Evolutionary conservation across 2,329 filamentous ascomycete species (phyloP), one percentile per base, ranked within the genome.

Genomic region (Botrytis cinerea): DNA sequence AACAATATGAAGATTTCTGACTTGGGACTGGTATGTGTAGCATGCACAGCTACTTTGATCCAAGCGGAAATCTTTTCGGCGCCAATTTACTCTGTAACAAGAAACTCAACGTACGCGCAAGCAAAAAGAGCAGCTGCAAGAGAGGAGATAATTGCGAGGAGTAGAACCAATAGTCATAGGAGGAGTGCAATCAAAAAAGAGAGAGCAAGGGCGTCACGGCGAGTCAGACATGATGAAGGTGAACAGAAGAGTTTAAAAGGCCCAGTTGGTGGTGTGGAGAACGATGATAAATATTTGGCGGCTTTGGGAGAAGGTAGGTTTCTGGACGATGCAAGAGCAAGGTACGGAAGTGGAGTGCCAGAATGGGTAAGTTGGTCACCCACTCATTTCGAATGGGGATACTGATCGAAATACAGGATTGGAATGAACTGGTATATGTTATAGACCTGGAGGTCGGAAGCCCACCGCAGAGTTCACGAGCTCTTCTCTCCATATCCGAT

Each of bases 401-500:
- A 18, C 43, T 69, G n/a, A 72, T 54, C 4, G 12, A 43, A 59
- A 6, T 18, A 54, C 45, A 75, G 73, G 74, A 70, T 40, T 72
- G 70, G 63, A 70, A 73, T 10, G 71, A 73, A 40, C 51, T 74
- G 4, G 28, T 71, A 14, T 74, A 75, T 35, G 68, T 66, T 40
- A 74, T 68, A n/a, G 43, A 73, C 35, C n/a, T 75, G 12, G 45
- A 48, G 16, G 43, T 74, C 25, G 75, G 75, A 18, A 75, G 69
- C 32, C 74, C 72, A n/a, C 61, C 72, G 7, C 75, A 75, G 59
- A 48, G 57, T 4, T 28, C 57, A n/a, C 38, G 71, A 32, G 64
- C 51, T 48, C 51, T 69, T 2, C 71, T 72, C 16, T 72, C 71
- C 14, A 68, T 72, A 18, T 72, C 71, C 8, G 63, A 72, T 16